These are phyloP conservation scores for Ambrosiella cleistominuta DNA, from an alignment of 2,329 filamentous ascomycete species.

Conservation along the genomic window DNA sequence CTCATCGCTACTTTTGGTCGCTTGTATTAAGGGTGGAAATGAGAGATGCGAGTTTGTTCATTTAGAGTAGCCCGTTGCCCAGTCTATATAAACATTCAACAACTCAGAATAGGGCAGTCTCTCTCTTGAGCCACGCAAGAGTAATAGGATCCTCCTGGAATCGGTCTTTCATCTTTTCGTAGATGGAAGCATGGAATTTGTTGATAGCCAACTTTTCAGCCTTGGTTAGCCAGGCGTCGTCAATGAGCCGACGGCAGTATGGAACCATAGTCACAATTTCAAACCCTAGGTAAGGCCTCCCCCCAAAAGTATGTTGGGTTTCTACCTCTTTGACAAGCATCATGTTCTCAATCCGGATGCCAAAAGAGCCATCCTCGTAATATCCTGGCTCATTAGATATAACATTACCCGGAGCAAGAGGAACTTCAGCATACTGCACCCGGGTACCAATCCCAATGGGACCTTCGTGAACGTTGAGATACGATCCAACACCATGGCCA, in stretches of 20 bases:
- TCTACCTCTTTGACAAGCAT: constrained; percentile 78
- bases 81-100: background rate
- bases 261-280: constrained; percentile 97
- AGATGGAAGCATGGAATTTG: constrained; percentile 63
- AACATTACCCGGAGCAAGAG: constrained; percentile 80
- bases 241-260: constrained; percentile 77
- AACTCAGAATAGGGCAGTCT: constrained; percentile 33
- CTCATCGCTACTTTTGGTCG: constrained; percentile 37
- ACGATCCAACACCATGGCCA: constrained; percentile 88
- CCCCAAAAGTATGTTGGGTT: constrained; percentile 74
- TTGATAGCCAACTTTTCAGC: constrained; percentile 78
- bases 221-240: constrained; percentile 50
- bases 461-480: constrained; percentile 90
- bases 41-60: background rate
- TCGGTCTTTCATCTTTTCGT: constrained; percentile 60
- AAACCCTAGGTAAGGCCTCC: constrained; percentile 86
- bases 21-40: constrained; percentile 24
- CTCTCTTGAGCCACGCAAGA: constrained; percentile 65
- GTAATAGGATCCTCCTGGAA: constrained; percentile 59
- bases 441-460: constrained; percentile 91
- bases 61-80: too few relatives aligned
- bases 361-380: constrained; percentile 89
- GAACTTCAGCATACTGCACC: constrained; percentile 78
- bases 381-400: constrained; percentile 93
- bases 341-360: constrained; percentile 92